Conservation (phyloP, 2,329 filamentous ascomycete genomes). For the Calonectria henricotiae region DNA sequence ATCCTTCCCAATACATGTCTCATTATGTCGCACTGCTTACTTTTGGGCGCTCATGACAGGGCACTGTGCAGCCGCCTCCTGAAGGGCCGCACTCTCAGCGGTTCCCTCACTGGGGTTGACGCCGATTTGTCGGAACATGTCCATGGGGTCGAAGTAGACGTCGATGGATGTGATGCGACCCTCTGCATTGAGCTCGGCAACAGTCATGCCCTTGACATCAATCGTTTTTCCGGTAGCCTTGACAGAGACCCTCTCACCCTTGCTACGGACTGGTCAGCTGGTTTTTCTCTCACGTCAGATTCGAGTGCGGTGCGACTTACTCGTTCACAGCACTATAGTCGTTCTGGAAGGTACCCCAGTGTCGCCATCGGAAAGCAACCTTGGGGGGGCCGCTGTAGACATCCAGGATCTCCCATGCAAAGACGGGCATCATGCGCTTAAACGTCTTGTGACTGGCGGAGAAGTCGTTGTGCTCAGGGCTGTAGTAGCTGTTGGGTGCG, state of each 20-base stretch:
- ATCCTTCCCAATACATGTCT: conserved; percentile 3
- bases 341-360: conserved; percentile 78
- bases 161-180: conserved; percentile 73
- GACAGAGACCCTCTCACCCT: conserved; percentile 75
- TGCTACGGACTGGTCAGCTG: conserved; percentile 58
- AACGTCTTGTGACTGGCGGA: conserved; percentile 79
- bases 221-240: conserved; percentile 75
- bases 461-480: conserved; percentile 75
- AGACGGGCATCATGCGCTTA: conserved; percentile 81
- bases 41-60: conserved; percentile 13
- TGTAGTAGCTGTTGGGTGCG: conserved; percentile 76
- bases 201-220: conserved; percentile 76
- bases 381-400: conserved; percentile 77
- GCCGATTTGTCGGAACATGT: conserved; percentile 77
- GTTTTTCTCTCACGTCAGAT: neutral
- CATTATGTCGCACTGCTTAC: conserved; percentile 13
- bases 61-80: neutral
- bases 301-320: conserved; percentile 60
- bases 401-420: conserved; percentile 81
- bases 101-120: neutral
- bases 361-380: conserved; percentile 77
- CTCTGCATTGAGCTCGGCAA: conserved; percentile 75
- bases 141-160: conserved; percentile 77
- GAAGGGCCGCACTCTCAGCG: neutral
- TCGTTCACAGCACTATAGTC: conserved; percentile 78